Evolutionary conservation across 768 basidiomycete species (phyloP), one percentile per base, ranked within the genome.

Genomic region (Lentinula lateritia): DNA sequence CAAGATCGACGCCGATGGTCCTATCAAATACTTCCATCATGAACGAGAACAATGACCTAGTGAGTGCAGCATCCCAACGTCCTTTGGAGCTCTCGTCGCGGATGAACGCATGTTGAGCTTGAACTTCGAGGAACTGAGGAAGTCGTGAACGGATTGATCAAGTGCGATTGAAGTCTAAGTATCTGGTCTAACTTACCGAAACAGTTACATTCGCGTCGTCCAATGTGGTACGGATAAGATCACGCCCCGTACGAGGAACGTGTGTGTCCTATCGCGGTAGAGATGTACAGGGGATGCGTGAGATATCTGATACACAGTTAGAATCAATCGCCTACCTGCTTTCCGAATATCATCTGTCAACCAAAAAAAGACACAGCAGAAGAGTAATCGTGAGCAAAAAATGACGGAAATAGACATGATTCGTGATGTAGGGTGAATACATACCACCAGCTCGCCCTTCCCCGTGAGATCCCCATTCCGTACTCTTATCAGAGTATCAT

Each of bases 101-200:
- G 63, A 98, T 89, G 74, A 98, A 98, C 3, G 96, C 96, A 66
- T 98, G 95, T 68, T 98, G 95, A 0, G 95, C 96, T 72, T 97
- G 94, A 13, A 98, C 93, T 72, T 98, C 96, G 62, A 97, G 75
- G 72, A 95, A 95, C 91, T 95, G 69, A 12, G 39, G 12, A 56
- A 38, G 23, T 6, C 8, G 41, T 52, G 71, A 5, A 64, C 61
- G 56, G 28, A 53, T 20, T 38, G 23, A 32, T 18, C 15, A 28
- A 15, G 12, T n/a, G 10, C 4, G 28, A 28, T 28, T 28, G 28
- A 28, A 28, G 28, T 28, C 28, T 28, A 28, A 28, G 28, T 28
- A 28, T 28, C 28, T 28, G 28, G 28, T 28, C 28, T 28, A 28
- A 28, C 28, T 28, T 64, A 95, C 93, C 61, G 91, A 88, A 61